These are phyloP conservation scores for Clarkia xantiana DNA, from an alignment of 345 rosid species.

Conservation along the genomic window DNA sequence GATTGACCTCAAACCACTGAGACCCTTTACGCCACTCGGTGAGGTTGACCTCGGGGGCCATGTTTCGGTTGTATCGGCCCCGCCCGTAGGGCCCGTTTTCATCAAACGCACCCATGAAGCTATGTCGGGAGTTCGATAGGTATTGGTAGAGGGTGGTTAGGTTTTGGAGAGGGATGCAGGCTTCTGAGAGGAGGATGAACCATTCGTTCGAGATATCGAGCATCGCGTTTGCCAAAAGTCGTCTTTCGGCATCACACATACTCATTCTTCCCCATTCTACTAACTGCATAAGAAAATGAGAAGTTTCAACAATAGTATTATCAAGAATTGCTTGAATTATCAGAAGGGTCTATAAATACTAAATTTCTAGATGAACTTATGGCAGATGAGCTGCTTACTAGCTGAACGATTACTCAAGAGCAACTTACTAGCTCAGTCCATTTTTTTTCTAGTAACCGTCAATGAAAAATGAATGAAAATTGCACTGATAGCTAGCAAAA, in stretches of 20 bases:
- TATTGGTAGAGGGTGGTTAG: conserved; percentile 48
- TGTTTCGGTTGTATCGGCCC: conserved; percentile 46
- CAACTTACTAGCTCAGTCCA: too few relatives aligned
- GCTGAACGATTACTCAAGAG: too few relatives aligned
- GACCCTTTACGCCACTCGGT: conserved; percentile 91
- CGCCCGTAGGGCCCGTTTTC: conserved; percentile 69
- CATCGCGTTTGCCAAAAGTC: conserved; percentile 78
- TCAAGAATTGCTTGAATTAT: not conserved
- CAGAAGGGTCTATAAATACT: too few relatives aligned
- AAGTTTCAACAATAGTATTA: not conserved
- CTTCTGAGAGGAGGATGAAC: conserved; percentile 75
- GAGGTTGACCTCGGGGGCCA: conserved; percentile 61
- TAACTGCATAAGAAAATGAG: conserved; percentile 22
- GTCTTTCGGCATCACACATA: conserved; percentile 87
- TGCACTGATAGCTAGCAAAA: too few relatives aligned
- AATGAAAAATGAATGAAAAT: too few relatives aligned
- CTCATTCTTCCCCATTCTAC: conserved; percentile 93
- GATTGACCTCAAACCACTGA: conserved; percentile 77
- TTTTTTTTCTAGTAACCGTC: too few relatives aligned
- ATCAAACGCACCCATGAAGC: conserved; percentile 72
- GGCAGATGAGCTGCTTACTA: too few relatives aligned
- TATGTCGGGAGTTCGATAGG: conserved; percentile 42
- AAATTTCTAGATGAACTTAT: too few relatives aligned
- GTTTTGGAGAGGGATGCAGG: conserved; percentile 80
- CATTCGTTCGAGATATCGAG: conserved; percentile 81